Conservation (phyloP, 768 basidiomycete species). For the Leccinum incarnatum region DNA sequence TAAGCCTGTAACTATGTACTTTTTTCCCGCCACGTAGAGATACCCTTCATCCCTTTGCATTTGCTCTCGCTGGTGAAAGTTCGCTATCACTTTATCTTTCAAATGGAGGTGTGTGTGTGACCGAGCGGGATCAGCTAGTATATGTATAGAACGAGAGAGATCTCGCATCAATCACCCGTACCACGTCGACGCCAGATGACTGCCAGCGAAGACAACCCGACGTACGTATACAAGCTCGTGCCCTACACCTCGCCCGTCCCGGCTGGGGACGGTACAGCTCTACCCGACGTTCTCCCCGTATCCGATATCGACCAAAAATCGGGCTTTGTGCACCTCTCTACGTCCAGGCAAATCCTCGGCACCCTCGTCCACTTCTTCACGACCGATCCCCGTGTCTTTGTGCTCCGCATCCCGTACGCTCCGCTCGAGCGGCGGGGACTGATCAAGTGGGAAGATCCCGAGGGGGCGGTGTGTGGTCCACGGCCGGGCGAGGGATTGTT, state of each 20-base stretch:
- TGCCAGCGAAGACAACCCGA: slow-evolving; percentile 30
- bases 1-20: slow-evolving; percentile 26
- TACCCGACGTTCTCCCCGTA: slow-evolving; percentile 48
- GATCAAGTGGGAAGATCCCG: slow-evolving; percentile 50
- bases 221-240: slow-evolving; percentile 63
- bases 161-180: background rate
- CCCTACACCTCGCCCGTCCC: slow-evolving; percentile 39
- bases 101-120: background rate
- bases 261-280: slow-evolving; percentile 22
- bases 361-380: slow-evolving; percentile 49
- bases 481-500: slow-evolving; percentile 46
- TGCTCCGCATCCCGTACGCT: slow-evolving; percentile 44
- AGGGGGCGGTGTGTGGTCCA: slow-evolving; percentile 39
- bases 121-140: background rate
- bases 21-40: slow-evolving; percentile 18
- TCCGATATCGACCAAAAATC: slow-evolving; percentile 46
- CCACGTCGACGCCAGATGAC: slow-evolving; percentile 5
- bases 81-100: background rate
- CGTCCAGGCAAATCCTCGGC: slow-evolving; percentile 44
- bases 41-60: slow-evolving; percentile 23
- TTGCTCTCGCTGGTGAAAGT: background rate
- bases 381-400: slow-evolving; percentile 36
- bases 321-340: slow-evolving; percentile 57
- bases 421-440: slow-evolving; percentile 31
- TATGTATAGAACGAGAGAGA: background rate